These are phyloP conservation scores for Ormosia semicastrata DNA, from an alignment of 306 rosid species.

Conservation along the genomic window DNA sequence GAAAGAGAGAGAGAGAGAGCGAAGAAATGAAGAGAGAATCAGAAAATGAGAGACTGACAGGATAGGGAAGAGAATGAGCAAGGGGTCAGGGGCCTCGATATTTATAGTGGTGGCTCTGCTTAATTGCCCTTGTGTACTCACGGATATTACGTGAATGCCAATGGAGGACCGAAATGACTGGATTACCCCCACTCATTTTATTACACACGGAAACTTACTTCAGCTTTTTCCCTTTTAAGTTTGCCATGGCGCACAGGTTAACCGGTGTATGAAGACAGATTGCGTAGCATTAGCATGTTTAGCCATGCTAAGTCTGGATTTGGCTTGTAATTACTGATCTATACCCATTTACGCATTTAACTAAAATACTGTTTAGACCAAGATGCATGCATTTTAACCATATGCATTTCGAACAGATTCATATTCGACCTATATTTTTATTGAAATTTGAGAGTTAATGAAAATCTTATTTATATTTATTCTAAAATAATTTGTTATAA, in stretches of 20 bases:
- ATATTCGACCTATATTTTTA: neutral
- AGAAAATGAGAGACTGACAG: neutral
- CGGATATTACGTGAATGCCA: constrained; percentile 22
- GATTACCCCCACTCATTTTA: neutral
- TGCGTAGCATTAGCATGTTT: neutral
- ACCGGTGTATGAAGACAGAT: neutral
- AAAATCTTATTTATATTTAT: neutral
- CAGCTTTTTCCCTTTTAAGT: neutral
- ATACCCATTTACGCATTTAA: neutral
- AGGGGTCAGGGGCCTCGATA: neutral
- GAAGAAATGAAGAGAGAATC: too few relatives aligned
- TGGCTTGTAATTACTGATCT: neutral
- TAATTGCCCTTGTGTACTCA: neutral
- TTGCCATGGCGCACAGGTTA: constrained; percentile 6
- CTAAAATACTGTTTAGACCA: neutral
- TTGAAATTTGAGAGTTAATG: neutral
- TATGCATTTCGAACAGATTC: too few relatives aligned
- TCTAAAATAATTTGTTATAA: neutral
- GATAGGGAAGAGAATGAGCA: constrained; percentile 2
- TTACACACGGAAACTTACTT: too few relatives aligned
- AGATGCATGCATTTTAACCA: neutral
- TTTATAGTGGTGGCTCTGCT: constrained; percentile 29
- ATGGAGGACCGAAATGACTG: neutral
- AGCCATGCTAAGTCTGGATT: neutral
- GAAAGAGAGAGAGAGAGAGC: neutral